Percentiles rank a stretch among this genome's conserved stretches.
phyloP scores from a whole-genome alignment of 768 basidiomycete species.

The Lyophyllum semitale region DNA sequence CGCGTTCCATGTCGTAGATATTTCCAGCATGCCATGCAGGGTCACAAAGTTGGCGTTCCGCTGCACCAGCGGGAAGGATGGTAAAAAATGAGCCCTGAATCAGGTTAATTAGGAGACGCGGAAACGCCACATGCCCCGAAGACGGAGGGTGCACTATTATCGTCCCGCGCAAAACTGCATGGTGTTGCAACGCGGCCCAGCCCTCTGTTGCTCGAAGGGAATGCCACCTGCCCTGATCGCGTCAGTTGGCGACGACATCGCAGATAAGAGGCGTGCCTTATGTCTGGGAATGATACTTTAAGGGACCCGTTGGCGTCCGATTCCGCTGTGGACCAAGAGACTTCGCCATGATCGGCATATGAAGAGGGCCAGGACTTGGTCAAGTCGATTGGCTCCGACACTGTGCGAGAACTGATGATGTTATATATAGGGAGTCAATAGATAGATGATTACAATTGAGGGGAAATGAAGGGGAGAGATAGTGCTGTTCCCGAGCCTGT shows the following conservation, averaged over 20 bases:
- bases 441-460: slow-evolving; percentile 49
- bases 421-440: slow-evolving; percentile 1
- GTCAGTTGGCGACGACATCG: neutral
- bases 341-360: slow-evolving; percentile 59
- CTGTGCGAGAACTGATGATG: slow-evolving; percentile 29
- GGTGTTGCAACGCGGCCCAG: slow-evolving; percentile 86
- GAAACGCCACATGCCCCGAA: slow-evolving; percentile 20
- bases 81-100: slow-evolving; percentile 78
- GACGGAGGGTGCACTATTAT: slow-evolving; percentile 57
- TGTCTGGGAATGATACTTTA: slow-evolving; percentile 61
- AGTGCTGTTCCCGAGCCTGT: slow-evolving; percentile 83
- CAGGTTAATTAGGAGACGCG: slow-evolving; percentile 60
- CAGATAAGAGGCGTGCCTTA: slow-evolving; percentile 42
- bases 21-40: slow-evolving; percentile 82
- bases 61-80: slow-evolving; percentile 47
- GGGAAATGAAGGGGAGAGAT: slow-evolving; percentile 77
- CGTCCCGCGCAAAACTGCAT: slow-evolving; percentile 66
- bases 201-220: slow-evolving; percentile 76
- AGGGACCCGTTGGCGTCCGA: slow-evolving; percentile 49
- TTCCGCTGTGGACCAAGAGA: slow-evolving; percentile 56
- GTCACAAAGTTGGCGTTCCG: slow-evolving; percentile 18
- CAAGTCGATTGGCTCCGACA: slow-evolving; percentile 53
- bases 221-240: slow-evolving; percentile 55
- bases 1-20: slow-evolving; percentile 69
- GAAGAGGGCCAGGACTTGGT: slow-evolving; percentile 63